phyloP scores from a whole-genome alignment of 768 basidiomycete genomes.

The Hericium coralloides region DNA sequence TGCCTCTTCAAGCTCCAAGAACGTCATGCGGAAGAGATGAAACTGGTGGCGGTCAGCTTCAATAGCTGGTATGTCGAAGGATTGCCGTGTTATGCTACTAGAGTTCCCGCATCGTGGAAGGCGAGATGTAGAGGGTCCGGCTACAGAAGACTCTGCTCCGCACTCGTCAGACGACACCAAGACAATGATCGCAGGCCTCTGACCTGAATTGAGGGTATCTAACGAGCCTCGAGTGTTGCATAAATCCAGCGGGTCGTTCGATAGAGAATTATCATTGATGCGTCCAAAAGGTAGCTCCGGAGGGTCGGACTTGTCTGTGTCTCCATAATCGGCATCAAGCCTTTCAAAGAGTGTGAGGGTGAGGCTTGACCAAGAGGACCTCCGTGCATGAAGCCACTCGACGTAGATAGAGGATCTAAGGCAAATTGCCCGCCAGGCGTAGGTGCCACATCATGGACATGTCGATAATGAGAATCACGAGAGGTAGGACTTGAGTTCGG shows the following conservation, averaged over 20 bases:
- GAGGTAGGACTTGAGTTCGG: constrained; percentile 65
- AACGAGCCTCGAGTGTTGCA: constrained; percentile 43
- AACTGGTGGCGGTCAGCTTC: constrained; percentile 24
- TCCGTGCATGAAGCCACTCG: constrained; percentile 46
- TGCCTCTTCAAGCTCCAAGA: constrained; percentile 36
- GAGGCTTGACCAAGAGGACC: constrained; percentile 38
- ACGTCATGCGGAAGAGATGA: constrained; percentile 55
- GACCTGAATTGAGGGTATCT: constrained; percentile 43
- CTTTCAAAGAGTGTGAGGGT: constrained; percentile 36
- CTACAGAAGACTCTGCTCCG: constrained; percentile 36
- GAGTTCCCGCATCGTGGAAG: constrained; percentile 19
- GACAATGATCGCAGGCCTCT: constrained; percentile 29
- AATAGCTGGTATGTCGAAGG: constrained; percentile 10
- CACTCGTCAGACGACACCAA: constrained; percentile 69
- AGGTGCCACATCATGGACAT: constrained; percentile 29
- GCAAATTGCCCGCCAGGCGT: constrained; percentile 23
- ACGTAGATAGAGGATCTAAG: constrained; percentile 47
- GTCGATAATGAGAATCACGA: constrained; percentile 29
- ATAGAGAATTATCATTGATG: constrained; percentile 42
- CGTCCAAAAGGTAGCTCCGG: constrained; percentile 69
- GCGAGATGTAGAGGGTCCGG: constrained; percentile 21
- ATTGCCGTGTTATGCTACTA: neutral
- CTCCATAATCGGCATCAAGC: constrained; percentile 29
- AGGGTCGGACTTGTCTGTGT: constrained; percentile 32
- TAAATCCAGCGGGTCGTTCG: constrained; percentile 30